Evolutionary conservation across 768 basidiomycete genomes (phyloP).

Genomic region (Cytidiella melzeri): DNA sequence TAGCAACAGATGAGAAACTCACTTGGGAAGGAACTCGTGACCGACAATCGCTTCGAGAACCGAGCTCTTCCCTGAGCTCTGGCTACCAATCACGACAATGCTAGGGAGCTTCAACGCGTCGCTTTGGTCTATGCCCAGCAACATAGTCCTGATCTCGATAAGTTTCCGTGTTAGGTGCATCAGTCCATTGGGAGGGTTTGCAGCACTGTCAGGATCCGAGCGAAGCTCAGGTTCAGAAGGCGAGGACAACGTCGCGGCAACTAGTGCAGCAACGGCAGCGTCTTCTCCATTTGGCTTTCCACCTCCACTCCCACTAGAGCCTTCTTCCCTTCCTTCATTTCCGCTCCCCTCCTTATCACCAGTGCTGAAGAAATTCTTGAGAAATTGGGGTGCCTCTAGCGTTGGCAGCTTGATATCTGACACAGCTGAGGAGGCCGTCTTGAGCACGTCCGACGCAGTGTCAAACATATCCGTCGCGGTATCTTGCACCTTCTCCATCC

Average conservation of each 20-base stretch:
- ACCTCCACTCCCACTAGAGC: slow-evolving; percentile 36
- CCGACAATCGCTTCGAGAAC: slow-evolving; percentile 97
- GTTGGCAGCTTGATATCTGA: slow-evolving; percentile 53
- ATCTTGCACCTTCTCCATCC: slow-evolving; percentile 61
- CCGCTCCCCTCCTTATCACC: slow-evolving; percentile 13
- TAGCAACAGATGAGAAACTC: slow-evolving; percentile 27
- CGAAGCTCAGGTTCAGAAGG: slow-evolving; percentile 42
- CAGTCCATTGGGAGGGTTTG: slow-evolving; percentile 64
- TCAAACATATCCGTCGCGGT: slow-evolving; percentile 66
- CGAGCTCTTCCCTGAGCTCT: slow-evolving; percentile 97
- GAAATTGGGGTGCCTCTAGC: slow-evolving; percentile 56
- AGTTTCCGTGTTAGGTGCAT: slow-evolving; percentile 93
- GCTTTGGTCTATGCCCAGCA: slow-evolving; percentile 94
- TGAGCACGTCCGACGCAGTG: slow-evolving; percentile 65
- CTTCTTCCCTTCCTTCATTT: slow-evolving; percentile 24
- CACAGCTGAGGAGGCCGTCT: slow-evolving; percentile 50
- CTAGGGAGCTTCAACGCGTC: slow-evolving; percentile 92
- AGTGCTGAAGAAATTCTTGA: slow-evolving; percentile 55
- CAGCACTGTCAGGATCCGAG: slow-evolving; percentile 31
- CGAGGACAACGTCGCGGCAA: slow-evolving; percentile 74
- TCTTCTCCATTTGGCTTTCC: slow-evolving; percentile 47
- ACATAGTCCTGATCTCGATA: slow-evolving; percentile 91
- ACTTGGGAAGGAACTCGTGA: slow-evolving; percentile 98
- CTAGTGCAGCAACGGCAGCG: slow-evolving; percentile 62
- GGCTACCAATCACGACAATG: slow-evolving; percentile 97